Evolutionary conservation across 768 basidiomycete genomes (phyloP), one percentile per base, ranked within the genome.

Genomic region (Panaeolus cyanescens): DNA sequence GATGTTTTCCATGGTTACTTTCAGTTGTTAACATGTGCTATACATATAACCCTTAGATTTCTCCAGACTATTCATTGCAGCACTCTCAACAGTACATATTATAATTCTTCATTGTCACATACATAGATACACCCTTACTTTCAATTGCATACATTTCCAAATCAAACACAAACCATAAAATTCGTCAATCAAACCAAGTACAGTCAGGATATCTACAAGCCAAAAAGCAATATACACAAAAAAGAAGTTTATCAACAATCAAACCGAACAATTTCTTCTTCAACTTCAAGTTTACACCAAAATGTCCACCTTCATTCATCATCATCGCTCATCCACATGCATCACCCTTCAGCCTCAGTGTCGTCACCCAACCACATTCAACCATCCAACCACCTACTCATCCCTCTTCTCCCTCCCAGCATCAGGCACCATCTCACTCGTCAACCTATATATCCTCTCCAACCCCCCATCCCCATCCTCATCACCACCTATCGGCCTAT

Each of bases 401-500:
- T 33, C 20, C 1, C 63, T 39, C 32, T 39, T 33, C 34, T 54
- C 66, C 36, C 67, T 70, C 55, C 68, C 68, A 17, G 65, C 59
- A 32, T 39, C 63, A 53, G 39, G 39, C 19, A 42, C 39, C 39
- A 42, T 42, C 7, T 42, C 39, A 42, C 39, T 42, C 39, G 39
- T 42, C 39, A 42, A 42, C 39, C 12, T 42, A 22, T 42, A 42
- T 42, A 42, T 42, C 39, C 39, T n/a, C 19, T 42, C 19, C 5
- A 42, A 12, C 19, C 62, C 59, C 31, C 55, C 66, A 54, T 61
- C 15, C 55, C 37, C 50, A 17, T 63, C 62, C 28, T 54, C 40
- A 31, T 45, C 62, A 39, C 20, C 63, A 58, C 62, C 63, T 61
- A 66, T 69, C 57, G 71, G 45, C 36, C 62, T 66, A 58, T 66